Evolutionary conservation across 192 early-diverging fungal genomes (phyloP), one percentile per base, ranked within the genome.

Genomic region (Phlyctochytrium bullatum): DNA sequence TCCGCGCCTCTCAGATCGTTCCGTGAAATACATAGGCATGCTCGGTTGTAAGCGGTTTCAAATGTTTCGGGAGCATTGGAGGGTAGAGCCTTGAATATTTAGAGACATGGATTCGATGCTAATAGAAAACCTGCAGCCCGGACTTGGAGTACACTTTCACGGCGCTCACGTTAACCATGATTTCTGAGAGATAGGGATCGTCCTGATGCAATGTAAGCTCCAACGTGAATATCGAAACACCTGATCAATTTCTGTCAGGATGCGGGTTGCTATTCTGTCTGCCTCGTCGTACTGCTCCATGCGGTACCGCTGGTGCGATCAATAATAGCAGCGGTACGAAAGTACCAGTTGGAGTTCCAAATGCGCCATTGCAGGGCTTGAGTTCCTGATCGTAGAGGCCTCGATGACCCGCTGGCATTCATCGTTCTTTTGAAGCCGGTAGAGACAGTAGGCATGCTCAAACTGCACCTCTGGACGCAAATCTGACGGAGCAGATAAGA

Each of bases 281-380:
- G 76, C 78, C 10, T 73, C 76, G 27, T 67, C 75, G 40, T 80
- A 87, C 34, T 82, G 66, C 62, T 88, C 87, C 67, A 81, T 68
- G 20, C 84, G 76, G 52, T 88, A 88, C 30, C 75, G 62, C 82
- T 84, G 54, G 33, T 1, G 33, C 30, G 25, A 3, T 50, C 0
- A 29, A 35, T 58, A 0, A 56, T 50, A 33, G 61, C 35, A 66
- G 33, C 47, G 25, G 36, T 51, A 65, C 20, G 32, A 3, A 72
- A 65, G 59, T 74, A 90, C 83, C 80, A 88, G 70, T 79, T 91
- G 89, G 28, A 83, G 88, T 68, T 91, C 86, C 30, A 91, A 63
- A 34, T 86, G 82, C 50, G 69, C 63, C 16, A 88, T 6, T 6
- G 6, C 40, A 6, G 40, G 20, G 67, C 30, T 76, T 66, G 56